Base-by-base conservation (phyloP, 495 filamentous ascomycete species). In the Penicillium pulvis region DNA sequence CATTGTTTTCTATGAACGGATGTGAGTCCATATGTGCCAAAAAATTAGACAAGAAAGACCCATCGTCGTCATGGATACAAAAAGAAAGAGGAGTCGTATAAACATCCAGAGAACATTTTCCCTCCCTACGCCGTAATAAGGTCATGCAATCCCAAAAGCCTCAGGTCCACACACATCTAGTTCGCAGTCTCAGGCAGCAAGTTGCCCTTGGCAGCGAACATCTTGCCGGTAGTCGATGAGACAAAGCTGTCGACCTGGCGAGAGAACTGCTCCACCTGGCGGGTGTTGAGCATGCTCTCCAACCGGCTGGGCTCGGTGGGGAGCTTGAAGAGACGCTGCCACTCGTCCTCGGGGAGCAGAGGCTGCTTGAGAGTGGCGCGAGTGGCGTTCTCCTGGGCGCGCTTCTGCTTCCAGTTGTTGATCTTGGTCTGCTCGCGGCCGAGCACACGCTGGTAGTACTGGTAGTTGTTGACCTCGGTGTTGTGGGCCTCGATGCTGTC, bases 221-320 rank as follows among this genome's bases (percentile, higher is more conserved):
- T 97, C 87, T 98, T 98, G 28, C 90, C 84, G 52, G 87, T 94
- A 54, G 94, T 88, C 50, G 81, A 86, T 31, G 93, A 92, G 45
- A 92, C 90, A 70, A 98, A 98, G n/a, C 89, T 91, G 80, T 98
- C 94, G 51, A 98, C 87, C 80, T 97, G 93, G 78, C 91, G 88
- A 58, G 92, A 90, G 78, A 98, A 98, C 81, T 98, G 95, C 74
- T 98, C 94, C 26, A 98, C 93, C 76, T 98, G 94, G 68, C 90
- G 83, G 53, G 89, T 90, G 70, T 97, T 96, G 67, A 98, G 79
- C 81, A 98, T 87, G 57, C 85, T 88, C 78, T 98, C 94, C 62
- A 98, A 77, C 57, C 95, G 82, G 72, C 88, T 92, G 53, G 94
- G 94, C 78, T 98, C 94, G 73, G 89, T 83, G 19, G 94, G 94